Base-by-base conservation (phyloP, 345 rosid species). In the Camelina hispida region DNA sequence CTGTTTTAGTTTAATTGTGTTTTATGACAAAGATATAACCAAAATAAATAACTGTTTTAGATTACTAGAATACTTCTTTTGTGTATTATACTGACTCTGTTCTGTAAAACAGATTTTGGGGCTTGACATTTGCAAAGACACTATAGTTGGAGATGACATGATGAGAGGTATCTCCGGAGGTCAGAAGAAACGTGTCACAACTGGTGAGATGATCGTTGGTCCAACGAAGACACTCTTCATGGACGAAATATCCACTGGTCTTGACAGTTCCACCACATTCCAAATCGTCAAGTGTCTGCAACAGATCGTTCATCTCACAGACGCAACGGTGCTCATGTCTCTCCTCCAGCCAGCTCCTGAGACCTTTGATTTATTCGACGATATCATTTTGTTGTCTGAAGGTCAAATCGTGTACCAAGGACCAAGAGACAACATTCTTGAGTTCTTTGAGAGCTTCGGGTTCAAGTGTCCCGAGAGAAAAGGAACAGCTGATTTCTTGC, bases 281-380 rank as follows among this genome's bases (percentile, higher is more conserved):
- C 93, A 86, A 78, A 88, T 91, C 22, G 80, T 85, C 48, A 84
- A 83, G 40, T 91, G 86, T 69, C 73, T 89, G 2, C 88, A 85
- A 68, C 97, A 91, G 66, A 62, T 84, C 30, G 79, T 86, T n/a
- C 95, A 87, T 76, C 84, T 87, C 59, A 80, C 81, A 3, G 80
- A 83, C 5, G 82, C 86, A 16, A 85, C 97, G 0, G 66, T 81
- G 11, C 55, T 91, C 74, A 78, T 89, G 43, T 81, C 93, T 40
- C 91, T 89, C 58, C 91, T 91, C 38, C 95, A 91, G 78, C 93
- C 95, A 8, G 84, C 93, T 68, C 93, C 97, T 0, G 97, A 91
- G 75, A 86, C 93, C 1, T 87, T 81, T 57, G 86, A 87, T 70
- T 86, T 91, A 38, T 91, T 89, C 42, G 95, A 91, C 42, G 95